phyloP scores from a whole-genome alignment of 2,329 filamentous ascomycete genomes.

The Aspergillus sp. region DNA sequence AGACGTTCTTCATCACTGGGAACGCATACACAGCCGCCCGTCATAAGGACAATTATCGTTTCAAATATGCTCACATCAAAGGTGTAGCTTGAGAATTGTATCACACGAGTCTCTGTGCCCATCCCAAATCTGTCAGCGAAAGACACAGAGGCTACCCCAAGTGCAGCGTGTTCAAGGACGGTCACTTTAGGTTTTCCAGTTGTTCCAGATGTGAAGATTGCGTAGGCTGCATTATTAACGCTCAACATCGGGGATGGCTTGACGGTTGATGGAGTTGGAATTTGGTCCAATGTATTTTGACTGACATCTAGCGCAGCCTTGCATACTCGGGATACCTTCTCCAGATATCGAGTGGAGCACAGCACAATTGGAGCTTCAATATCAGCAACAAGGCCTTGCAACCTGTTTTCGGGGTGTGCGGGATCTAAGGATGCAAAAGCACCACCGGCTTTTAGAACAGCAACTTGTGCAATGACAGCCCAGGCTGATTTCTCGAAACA shows the following conservation, averaged over 20 bases:
- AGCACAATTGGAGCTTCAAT: conserved; percentile 36
- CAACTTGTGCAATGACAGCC: conserved; percentile 43
- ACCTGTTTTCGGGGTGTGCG: conserved; percentile 37
- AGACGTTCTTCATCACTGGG: conserved; percentile 53
- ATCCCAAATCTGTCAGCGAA: conserved; percentile 53
- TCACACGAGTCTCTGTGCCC: conserved; percentile 56
- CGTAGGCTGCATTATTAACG: conserved; percentile 51
- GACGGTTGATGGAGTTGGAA: conserved; percentile 23
- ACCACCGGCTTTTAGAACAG: conserved; percentile 43
- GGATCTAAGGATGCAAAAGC: conserved; percentile 45
- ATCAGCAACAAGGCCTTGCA: conserved; percentile 36
- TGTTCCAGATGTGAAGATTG: conserved; percentile 61
- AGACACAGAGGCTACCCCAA: conserved; percentile 55
- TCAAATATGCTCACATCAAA: conserved; percentile 57
- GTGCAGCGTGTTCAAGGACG: conserved; percentile 60
- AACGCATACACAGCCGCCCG: conserved; percentile 61
- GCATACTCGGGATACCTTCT: conserved; percentile 31
- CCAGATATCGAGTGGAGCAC: conserved; percentile 30
- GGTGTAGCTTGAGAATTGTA: conserved; percentile 59
- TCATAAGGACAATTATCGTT: conserved; percentile 54
- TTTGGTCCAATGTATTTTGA: conserved; percentile 25
- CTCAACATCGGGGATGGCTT: conserved; percentile 16
- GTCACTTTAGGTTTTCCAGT: conserved; percentile 61
- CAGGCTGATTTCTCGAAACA: conserved; percentile 47
- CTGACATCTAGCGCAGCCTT: conserved; percentile 29